Evolutionary conservation across 139 green algal genomes (phyloP), one percentile per base, ranked within the genome.

Genomic region (Chlamydomonas schloesseri): DNA sequence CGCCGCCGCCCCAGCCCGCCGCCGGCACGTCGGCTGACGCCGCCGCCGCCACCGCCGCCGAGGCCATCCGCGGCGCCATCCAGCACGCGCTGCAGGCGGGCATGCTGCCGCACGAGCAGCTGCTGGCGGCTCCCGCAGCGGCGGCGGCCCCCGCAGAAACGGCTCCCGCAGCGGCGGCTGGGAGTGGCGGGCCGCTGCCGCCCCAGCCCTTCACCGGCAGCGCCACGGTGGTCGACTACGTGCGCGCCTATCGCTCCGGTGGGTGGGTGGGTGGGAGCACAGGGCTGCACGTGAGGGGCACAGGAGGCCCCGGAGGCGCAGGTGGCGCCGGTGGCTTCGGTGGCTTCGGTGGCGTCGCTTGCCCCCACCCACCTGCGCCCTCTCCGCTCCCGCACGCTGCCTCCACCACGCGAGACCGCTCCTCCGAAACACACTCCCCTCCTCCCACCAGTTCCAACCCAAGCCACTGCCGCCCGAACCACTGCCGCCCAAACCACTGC

Each of bases 171-270:
- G 42, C 18, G 14, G 34, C 9, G 26, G 46, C 46, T 29, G 13
- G 15, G 20, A 31, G 0, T 15, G 72, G 1, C 8, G 37, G 13
- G 68, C 24, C 24, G 34, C 81, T 28, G 23, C 57, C 20, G 34
- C n/a, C 29, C 23, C 24, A 4, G 17, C 17, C 73, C 14, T 68
- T 64, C 46, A 81, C 67, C 33, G 75, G 77, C 13, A 42, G 62
- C 21, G 71, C 86, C 62, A 87, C 86, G 0, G n/a, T 89, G 4
- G 24, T 83, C 13, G 86, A 89, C 78, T 89, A 87, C 76, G 78
- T 42, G 11, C 28, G 31, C 14, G 86, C 77, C 33, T 89, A 89
- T 71, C 58, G 71, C 47, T 53, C 34, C 26, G 86, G 86, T 89
- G 57, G 28, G 84, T 5, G 42, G 42, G 42, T 50, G 42, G 42